These are phyloP conservation scores for Ilyonectria mors-panacis DNA, from an alignment of 2,329 filamentous ascomycete species.

Conservation along the genomic window DNA sequence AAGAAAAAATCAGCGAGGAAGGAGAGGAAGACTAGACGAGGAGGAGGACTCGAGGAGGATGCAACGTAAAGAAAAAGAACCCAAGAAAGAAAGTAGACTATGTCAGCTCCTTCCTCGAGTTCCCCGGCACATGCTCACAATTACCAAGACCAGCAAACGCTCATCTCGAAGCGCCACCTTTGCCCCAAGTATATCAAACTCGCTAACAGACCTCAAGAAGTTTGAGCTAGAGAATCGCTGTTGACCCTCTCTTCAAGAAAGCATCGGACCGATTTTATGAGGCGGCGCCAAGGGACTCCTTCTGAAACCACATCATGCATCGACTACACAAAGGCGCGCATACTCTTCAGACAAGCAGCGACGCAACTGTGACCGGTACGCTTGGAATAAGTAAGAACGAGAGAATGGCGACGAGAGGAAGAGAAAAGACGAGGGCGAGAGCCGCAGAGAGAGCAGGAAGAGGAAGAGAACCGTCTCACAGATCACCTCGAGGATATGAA, in stretches of 20 bases:
- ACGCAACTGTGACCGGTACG: slow-evolving; percentile 75
- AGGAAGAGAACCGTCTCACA: too few species aligned
- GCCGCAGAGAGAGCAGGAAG: too few species aligned
- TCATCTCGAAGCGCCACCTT: slow-evolving; percentile 96
- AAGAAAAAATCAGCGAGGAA: slow-evolving; percentile 78
- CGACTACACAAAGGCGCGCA: slow-evolving; percentile 89
- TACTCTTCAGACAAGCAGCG: slow-evolving; percentile 99
- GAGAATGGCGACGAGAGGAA: too few species aligned
- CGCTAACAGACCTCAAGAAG: slow-evolving; percentile 95
- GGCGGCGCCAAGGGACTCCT: slow-evolving; percentile 95
- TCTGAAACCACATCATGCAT: slow-evolving; percentile 97
- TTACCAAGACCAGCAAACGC: slow-evolving; percentile 73
- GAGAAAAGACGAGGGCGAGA: too few species aligned
- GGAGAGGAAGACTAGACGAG: slow-evolving; percentile 79
- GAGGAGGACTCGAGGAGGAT: slow-evolving; percentile 75
- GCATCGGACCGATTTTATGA: slow-evolving; percentile 98
- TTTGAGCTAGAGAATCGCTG: slow-evolving; percentile 96
- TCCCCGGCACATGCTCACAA: slow-evolving; percentile 26
- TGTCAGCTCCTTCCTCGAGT: neutral
- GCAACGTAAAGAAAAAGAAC: slow-evolving; percentile 72
- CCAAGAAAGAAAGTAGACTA: slow-evolving; percentile 80
- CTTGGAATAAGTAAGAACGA: slow-evolving; percentile 54
- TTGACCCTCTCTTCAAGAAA: slow-evolving; percentile 99
- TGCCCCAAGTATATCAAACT: slow-evolving; percentile 87
- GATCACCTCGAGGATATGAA: too few species aligned